A percentile compares a stretch with the other conserved stretches of the same genome.
Evolutionary conservation across 371 early-diverging fungal genomes (phyloP).

Genomic region (Mortierella sp.): DNA sequence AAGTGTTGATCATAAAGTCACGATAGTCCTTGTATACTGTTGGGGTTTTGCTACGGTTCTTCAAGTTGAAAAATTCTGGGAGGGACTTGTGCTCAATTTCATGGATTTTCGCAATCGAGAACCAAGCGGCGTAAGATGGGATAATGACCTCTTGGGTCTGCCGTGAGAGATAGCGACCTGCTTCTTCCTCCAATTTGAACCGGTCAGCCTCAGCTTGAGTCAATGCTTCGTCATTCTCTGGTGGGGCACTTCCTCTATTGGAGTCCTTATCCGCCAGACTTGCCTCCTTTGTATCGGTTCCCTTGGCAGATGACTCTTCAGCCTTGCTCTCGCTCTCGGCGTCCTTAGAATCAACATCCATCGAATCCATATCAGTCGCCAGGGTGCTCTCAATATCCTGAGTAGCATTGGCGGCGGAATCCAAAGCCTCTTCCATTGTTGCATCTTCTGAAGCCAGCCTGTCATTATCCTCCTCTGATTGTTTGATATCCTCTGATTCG

Average conservation of each 20-base stretch:
- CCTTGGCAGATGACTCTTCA: constrained; percentile 54
- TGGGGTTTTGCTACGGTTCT: constrained; percentile 93
- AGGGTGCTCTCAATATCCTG: constrained; percentile 27
- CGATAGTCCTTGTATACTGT: constrained; percentile 95
- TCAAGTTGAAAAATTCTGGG: constrained; percentile 96
- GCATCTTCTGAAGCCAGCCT: constrained; percentile 18
- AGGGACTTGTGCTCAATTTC: constrained; percentile 92
- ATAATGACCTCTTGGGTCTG: constrained; percentile 83
- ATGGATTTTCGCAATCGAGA: constrained; percentile 84
- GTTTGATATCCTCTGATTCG: constrained; percentile 13
- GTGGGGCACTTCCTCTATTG: constrained; percentile 63
- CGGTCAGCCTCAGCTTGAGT: constrained; percentile 54
- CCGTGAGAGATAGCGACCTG: constrained; percentile 75
- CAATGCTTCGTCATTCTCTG: constrained; percentile 51
- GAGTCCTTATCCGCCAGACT: constrained; percentile 60
- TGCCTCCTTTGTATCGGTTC: constrained; percentile 64
- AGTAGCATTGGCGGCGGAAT: not conserved
- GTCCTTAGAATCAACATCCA: constrained; percentile 46
- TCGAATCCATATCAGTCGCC: constrained; percentile 30
- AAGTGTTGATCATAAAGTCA: constrained; percentile 98
- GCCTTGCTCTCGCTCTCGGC: constrained; percentile 25
- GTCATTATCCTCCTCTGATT: not conserved
- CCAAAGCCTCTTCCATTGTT: constrained; percentile 32
- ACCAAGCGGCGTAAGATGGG: constrained; percentile 96
- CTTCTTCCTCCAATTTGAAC: constrained; percentile 73